These are phyloP conservation scores for Fusarium penzigii DNA, from an alignment of 2,329 filamentous ascomycete species.

Conservation along the genomic window DNA sequence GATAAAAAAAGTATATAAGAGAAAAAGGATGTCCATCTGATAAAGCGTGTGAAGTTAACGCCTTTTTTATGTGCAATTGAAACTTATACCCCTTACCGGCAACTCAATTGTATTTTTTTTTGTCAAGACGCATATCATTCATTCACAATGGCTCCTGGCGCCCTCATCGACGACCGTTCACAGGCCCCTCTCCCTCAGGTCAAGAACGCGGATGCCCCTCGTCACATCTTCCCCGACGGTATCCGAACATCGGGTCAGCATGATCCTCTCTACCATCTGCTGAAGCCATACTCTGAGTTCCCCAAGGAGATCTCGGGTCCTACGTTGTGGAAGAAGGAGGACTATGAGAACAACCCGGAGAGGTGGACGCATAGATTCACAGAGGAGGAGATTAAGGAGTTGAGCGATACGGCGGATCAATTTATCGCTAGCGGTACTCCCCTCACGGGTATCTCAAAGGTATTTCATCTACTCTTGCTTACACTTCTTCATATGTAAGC, in stretches of 20 bases:
- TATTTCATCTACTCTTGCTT: constrained; percentile 4
- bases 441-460: constrained; percentile 64
- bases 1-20: constrained; percentile 16
- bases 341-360: constrained; percentile 64
- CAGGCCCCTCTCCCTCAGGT: constrained; percentile 16
- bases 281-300: constrained; percentile 69
- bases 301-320: constrained; percentile 70
- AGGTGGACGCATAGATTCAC: constrained; percentile 75
- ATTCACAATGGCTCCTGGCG: constrained; percentile 27
- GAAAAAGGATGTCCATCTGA: background rate
- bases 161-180: constrained; percentile 22
- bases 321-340: constrained; percentile 71
- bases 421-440: constrained; percentile 68
- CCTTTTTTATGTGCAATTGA: constrained; percentile 5
- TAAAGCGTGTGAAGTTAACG: background rate
- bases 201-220: constrained; percentile 29
- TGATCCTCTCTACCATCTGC: constrained; percentile 62
- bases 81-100: background rate
- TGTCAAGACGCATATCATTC: background rate
- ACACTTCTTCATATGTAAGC: background rate
- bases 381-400: constrained; percentile 64
- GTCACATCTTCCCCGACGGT: constrained; percentile 45
- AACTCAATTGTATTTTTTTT: background rate
- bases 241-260: constrained; percentile 69
- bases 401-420: constrained; percentile 65